A percentile compares a stretch with the other conserved stretches of the same genome.
Evolutionary conservation across 441 rosid species (phyloP).

Genomic region (Francoa sonchifolia): DNA sequence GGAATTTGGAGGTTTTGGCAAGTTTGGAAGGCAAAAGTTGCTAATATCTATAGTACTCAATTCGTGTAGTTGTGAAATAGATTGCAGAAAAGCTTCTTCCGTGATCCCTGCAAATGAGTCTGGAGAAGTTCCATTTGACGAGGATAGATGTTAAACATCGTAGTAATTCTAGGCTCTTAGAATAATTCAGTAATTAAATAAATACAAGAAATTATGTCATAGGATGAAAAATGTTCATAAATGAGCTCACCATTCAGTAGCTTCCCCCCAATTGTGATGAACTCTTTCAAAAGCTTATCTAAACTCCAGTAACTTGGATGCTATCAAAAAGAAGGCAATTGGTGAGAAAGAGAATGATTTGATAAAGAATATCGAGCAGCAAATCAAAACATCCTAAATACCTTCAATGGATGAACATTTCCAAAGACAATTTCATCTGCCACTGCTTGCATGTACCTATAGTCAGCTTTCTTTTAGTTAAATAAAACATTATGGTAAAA

Average conservation of each 20-base stretch:
- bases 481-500: no score
- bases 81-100: constrained; percentile 37
- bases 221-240: constrained; percentile 4
- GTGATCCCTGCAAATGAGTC: constrained; percentile 46
- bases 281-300: constrained; percentile 57
- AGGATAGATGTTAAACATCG: constrained; percentile 5
- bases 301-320: constrained; percentile 79
- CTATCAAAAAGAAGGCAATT: constrained; percentile 30
- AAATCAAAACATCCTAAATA: no score
- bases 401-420: constrained; percentile 64
- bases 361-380: no score
- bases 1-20: constrained; percentile 70
- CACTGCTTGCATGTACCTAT: constrained; percentile 96
- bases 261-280: constrained; percentile 45
- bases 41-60: constrained; percentile 39
- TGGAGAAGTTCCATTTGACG: constrained; percentile 20
- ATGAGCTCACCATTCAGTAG: constrained; percentile 53
- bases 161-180: background rate
- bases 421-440: constrained; percentile 69
- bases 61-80: constrained; percentile 48
- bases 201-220: constrained; percentile 1
- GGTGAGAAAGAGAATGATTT: no score
- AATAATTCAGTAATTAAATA: constrained; percentile 9
- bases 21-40: constrained; percentile 50
- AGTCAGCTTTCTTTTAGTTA: constrained; percentile 12